Conservation (phyloP, 2,329 filamentous ascomycete genomes). For the Monilinia fructicola region DNA sequence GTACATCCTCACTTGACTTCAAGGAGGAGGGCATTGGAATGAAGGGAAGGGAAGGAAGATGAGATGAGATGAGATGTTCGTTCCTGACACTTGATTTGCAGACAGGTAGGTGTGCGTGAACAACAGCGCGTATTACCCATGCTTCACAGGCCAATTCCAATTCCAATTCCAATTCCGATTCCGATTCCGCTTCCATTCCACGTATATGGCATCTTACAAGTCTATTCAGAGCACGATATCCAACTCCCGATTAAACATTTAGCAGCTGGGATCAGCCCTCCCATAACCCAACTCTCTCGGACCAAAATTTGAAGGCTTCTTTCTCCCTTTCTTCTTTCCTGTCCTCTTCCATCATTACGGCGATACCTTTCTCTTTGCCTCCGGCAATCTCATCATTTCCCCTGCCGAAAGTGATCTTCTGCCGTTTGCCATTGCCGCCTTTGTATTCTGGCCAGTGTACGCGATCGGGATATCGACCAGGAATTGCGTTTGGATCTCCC, state of each 20-base stretch:
- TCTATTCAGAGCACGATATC: too few species aligned
- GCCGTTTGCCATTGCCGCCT: conserved; percentile 30
- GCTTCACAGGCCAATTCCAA: too few species aligned
- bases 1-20: too few species aligned
- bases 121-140: too few species aligned
- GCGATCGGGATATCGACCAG: conserved; percentile 22
- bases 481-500: conserved; percentile 39
- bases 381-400: conserved; percentile 57
- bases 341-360: conserved; percentile 44
- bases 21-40: too few species aligned
- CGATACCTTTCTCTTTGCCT: conserved; percentile 43
- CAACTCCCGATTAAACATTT: background rate
- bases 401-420: conserved; percentile 53
- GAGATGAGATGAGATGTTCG: too few species aligned
- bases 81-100: too few species aligned
- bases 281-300: conserved; percentile 50
- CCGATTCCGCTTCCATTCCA: too few species aligned
- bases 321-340: conserved; percentile 46
- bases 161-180: too few species aligned
- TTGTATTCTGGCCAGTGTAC: conserved; percentile 25
- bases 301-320: conserved; percentile 61
- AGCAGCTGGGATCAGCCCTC: background rate
- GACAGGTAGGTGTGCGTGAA: too few species aligned
- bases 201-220: too few species aligned
- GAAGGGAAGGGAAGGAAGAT: too few species aligned